A percentile compares a stretch with the other conserved stretches of the same genome.
These are phyloP conservation scores for Actinomortierella ambigua DNA, from an alignment of 371 early-diverging fungal species.

Conservation along the genomic window DNA sequence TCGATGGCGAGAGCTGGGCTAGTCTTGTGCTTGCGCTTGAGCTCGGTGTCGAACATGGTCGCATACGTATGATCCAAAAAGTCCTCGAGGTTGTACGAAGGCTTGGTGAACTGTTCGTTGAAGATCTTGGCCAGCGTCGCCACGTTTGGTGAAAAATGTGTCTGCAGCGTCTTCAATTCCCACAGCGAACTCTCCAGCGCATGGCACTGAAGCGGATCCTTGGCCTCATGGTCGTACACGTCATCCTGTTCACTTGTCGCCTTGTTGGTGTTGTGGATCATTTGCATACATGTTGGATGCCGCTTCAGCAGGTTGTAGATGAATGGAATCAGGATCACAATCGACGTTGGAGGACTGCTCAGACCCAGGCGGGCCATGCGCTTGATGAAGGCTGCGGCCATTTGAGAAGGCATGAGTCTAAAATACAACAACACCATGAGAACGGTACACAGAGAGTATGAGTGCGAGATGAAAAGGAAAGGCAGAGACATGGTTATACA, in stretches of 20 bases:
- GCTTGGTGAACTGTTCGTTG: constrained; percentile 84
- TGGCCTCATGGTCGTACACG: constrained; percentile 66
- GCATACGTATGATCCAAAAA: constrained; percentile 92
- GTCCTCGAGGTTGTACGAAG: constrained; percentile 86
- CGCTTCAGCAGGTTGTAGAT: constrained; percentile 89
- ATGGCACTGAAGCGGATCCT: constrained; percentile 77
- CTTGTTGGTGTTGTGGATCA: constrained; percentile 71
- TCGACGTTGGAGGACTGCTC: constrained; percentile 84
- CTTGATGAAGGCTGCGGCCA: constrained; percentile 94
- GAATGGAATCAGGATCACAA: constrained; percentile 83
- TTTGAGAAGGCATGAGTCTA: constrained; percentile 84
- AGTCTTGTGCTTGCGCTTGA: constrained; percentile 68
- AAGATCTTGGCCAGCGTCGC: constrained; percentile 85
- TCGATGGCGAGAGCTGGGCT: constrained; percentile 72
- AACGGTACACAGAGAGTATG: not conserved
- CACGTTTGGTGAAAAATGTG: constrained; percentile 87
- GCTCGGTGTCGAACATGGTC: constrained; percentile 78
- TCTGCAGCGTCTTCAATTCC: constrained; percentile 84
- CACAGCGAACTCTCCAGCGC: constrained; percentile 91
- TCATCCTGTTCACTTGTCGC: constrained; percentile 58
- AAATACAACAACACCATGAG: too few relatives aligned
- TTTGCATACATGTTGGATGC: constrained; percentile 85
- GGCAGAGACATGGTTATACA: too few relatives aligned
- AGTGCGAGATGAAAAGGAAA: too few relatives aligned
- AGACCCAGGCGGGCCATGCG: constrained; percentile 84